These are phyloP conservation scores for Pichia inconspicua DNA, from an alignment of 1,139 yeast genomes.

Conservation along the genomic window DNA sequence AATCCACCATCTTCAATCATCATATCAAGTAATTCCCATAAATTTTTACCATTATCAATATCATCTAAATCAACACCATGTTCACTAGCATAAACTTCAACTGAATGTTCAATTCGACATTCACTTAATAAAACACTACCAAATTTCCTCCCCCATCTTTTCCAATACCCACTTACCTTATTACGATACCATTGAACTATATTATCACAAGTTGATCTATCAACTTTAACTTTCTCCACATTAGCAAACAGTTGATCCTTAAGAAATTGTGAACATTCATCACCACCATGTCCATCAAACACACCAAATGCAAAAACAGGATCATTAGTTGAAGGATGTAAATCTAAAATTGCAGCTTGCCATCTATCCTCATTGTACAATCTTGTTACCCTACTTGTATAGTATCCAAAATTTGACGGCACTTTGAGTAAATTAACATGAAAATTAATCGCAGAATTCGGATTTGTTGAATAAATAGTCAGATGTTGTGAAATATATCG, in stretches of 20 bases:
- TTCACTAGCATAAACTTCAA: conserved; percentile 1
- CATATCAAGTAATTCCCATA: conserved; percentile 19
- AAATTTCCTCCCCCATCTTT: conserved; percentile 51
- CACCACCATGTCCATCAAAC: conserved; percentile 94
- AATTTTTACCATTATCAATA: conserved; percentile 7
- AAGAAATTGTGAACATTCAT: conserved; percentile 59
- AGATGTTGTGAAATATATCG: conserved; percentile 18
- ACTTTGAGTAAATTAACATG: conserved; percentile 43
- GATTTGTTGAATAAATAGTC: conserved; percentile 13
- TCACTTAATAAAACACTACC: conserved; percentile 8
- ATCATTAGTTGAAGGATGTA: conserved; percentile 2
- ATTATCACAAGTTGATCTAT: conserved; percentile 27
- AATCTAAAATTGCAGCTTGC: conserved; percentile 22
- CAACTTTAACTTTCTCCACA: conserved; percentile 42
- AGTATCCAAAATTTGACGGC: conserved; percentile 78
- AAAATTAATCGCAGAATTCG: conserved; percentile 15
- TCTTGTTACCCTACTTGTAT: conserved; percentile 68
- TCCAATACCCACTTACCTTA: conserved; percentile 83
- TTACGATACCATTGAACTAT: conserved; percentile 46
- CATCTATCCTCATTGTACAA: conserved; percentile 75
- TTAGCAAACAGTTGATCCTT: conserved; percentile 44
- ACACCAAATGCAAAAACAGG: conserved; percentile 56
- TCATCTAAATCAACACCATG: conserved; percentile 9
- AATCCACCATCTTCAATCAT: conserved; percentile 13
- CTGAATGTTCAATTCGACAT: conserved; percentile 3